Evolutionary conservation across 2,329 filamentous ascomycete species (phyloP), one percentile per base, ranked within the genome.

Genomic region (Aspergillus clavatus): DNA sequence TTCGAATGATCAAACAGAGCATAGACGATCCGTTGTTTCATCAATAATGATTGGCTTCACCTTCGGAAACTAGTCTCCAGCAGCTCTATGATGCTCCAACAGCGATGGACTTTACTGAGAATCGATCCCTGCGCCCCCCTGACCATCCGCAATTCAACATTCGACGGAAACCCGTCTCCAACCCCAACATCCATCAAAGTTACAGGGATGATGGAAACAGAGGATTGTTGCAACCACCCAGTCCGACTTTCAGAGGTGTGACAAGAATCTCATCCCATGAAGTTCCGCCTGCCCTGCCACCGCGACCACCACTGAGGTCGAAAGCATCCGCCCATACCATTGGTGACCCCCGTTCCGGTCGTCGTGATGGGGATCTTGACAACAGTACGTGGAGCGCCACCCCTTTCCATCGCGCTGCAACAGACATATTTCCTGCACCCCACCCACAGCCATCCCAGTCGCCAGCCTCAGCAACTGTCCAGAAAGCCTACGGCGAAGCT

Each of bases 401-500:
- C 42, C 45, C 11, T 22, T 35, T n/a, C 22, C 26, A 10, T n/a
- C 41, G 31, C 10, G n/a, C 28, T 39, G 29, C 12, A 7, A 35
- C 28, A 14, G 19, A 36, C 23, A 35, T n/a, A 19, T 11, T 31
- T 33, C 43, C 44, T 21, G 31, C 44, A 7, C 21, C 48, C 29
- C 29, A 43, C 11, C 14, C 16, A n/a, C 22, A 33, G 16, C 27
- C 28, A 40, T 4, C 40, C 38, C 24, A 42, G 22, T 22, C 51
- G 7, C 54, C 57, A 4, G 39, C 56, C n/a, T 21, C 31, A 11
- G 31, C 18, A 21, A 35, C 31, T 3, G 53, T 61, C 7, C 61
- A 62, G 46, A 66, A 68, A 40, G 65, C 63, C 39, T 67, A 65
- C 38, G 59, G 60, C 14, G 82, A 86, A 55, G 81, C 81, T 0